Conservation (phyloP, 495 filamentous ascomycete genomes). For the Clavariopsis aquatica region DNA sequence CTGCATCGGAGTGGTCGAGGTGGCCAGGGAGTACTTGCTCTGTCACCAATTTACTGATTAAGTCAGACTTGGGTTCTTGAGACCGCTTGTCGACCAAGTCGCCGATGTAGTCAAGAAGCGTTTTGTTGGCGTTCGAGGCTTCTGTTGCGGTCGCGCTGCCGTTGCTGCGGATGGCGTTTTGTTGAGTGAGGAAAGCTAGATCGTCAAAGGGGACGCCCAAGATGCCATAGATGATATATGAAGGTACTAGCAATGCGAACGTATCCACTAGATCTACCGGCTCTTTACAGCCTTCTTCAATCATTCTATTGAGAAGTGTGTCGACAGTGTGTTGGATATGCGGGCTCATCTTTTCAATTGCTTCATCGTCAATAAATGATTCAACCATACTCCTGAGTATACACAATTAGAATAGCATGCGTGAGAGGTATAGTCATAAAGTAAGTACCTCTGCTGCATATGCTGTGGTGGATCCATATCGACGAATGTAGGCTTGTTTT, state of each 20-base stretch:
- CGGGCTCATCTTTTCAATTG: constrained; percentile 46
- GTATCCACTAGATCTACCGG: constrained; percentile 50
- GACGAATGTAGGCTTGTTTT: constrained; percentile 51
- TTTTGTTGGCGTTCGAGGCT: constrained; percentile 46
- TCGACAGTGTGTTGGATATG: constrained; percentile 51
- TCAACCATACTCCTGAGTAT: constrained; percentile 47
- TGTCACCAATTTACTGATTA: constrained; percentile 49
- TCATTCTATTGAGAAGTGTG: constrained; percentile 45
- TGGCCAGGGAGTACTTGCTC: constrained; percentile 47
- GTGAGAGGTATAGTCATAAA: not conserved
- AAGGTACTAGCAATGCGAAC: constrained; percentile 50
- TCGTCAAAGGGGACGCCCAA: constrained; percentile 53
- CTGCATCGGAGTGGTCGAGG: constrained; percentile 45
- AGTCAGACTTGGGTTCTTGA: constrained; percentile 45
- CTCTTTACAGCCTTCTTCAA: constrained; percentile 38
- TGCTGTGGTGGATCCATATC: not conserved
- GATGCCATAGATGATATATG: constrained; percentile 53
- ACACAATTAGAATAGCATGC: not conserved
- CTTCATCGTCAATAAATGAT: constrained; percentile 44
- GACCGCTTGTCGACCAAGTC: constrained; percentile 46
- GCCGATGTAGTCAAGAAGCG: constrained; percentile 47
- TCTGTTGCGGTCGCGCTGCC: constrained; percentile 49
- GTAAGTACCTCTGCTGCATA: constrained; percentile 42
- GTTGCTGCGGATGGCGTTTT: constrained; percentile 50
- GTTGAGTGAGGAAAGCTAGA: constrained; percentile 47